Conservation (phyloP, 2,329 filamentous ascomycete species). For the Penicillium sp. region DNA sequence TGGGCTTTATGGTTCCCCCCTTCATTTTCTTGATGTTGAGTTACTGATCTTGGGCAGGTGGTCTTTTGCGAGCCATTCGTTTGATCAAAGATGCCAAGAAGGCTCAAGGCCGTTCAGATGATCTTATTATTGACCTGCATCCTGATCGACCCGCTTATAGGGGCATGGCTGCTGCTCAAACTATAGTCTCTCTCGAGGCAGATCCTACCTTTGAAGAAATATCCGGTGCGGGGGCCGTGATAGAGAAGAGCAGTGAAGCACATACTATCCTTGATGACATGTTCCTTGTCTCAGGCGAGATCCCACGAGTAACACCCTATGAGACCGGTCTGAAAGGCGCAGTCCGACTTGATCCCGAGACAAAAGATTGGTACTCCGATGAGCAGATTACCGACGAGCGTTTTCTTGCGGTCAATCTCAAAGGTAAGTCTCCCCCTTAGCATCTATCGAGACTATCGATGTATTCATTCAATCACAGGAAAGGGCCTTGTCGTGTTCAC, state of each 20-base stretch:
- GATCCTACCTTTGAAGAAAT: conserved; percentile 55
- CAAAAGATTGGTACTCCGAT: conserved; percentile 49
- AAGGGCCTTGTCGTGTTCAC: conserved; percentile 58
- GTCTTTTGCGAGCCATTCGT: conserved; percentile 51
- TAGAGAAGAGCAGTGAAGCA: conserved; percentile 40
- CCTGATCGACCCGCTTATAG: conserved; percentile 54
- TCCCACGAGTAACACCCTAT: conserved; percentile 52
- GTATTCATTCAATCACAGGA: conserved; percentile 28
- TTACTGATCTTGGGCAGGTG: conserved; percentile 33
- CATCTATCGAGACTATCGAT: background rate
- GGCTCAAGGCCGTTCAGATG: conserved; percentile 14
- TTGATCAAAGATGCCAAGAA: conserved; percentile 48
- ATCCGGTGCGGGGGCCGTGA: conserved; percentile 39
- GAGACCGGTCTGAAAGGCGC: conserved; percentile 50
- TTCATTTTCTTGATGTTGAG: background rate
- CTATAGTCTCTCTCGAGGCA: conserved; percentile 52
- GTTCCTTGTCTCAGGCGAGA: conserved; percentile 56
- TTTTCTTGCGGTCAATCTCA: conserved; percentile 55
- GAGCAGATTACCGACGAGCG: conserved; percentile 55
- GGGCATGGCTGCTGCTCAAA: conserved; percentile 44
- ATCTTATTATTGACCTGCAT: conserved; percentile 52
- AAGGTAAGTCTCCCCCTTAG: conserved; percentile 34
- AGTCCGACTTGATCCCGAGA: conserved; percentile 43
- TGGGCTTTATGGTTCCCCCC: conserved; percentile 11
- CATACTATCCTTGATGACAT: conserved; percentile 52